Evolutionary conservation across 208 protist species (phyloP), one percentile per base, ranked within the genome.

Genomic region (Jaenimonas drosophilae): DNA sequence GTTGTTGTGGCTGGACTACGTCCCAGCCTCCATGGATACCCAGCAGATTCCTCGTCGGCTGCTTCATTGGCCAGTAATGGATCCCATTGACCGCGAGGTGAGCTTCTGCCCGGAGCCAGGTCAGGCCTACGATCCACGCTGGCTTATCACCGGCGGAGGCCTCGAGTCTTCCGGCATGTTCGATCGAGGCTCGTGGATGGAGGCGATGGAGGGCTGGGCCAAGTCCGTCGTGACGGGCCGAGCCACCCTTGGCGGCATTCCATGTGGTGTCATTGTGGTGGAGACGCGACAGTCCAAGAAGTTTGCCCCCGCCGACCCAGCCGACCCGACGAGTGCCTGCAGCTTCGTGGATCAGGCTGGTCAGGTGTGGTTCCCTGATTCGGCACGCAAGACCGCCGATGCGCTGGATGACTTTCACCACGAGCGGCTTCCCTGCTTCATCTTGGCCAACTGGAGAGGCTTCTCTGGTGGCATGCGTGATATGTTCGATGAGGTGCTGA

Each of bases 401-500:
- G 88, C 95, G 1, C 96, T 99, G 31, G 53, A 81, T 32, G 97
- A 99, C 77, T 97, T 99, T 62, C 96, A 98, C 69, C 65, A 84
- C 19, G 97, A 99, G 73, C 72, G 94, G 32, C 80, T 99, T 23
- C 97, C 97, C 21, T 82, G 98, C 41, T 88, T 99, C 40, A 97
- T 99, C 49, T 72, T 98, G 37, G 97, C 97, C 14, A 99, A 99
- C 83, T 99, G 97, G 97, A 79, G 97, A 49, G 97, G 97, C 30
- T 99, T 99, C 76, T 97, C 88, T 9, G 97, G 97, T 39, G 97
- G 97, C 42, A 97, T 97, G 89, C 74, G 96, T 20, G 97, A 99
- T 73, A 99, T 99, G 97, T 98, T 91, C 70, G 91, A 99, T 60
- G 93, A 99, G 74, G 83, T 99, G 17, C 87, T 99, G 11, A 99